Conservation (phyloP, 495 filamentous ascomycete species). For the Lepidopterella palustris region DNA sequence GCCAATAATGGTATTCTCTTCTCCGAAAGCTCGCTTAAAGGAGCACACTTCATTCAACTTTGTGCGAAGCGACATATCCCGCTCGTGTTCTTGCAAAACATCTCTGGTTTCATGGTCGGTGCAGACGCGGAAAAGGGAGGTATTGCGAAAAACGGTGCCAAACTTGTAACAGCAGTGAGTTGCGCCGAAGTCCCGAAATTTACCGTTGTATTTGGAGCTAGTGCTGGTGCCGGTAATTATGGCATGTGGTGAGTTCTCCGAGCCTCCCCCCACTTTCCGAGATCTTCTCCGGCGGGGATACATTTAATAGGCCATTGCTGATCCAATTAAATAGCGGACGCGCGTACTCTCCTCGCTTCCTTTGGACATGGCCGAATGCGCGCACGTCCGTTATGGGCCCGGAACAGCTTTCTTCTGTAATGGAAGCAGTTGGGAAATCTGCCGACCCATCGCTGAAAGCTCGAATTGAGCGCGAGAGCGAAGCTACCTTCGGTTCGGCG, state of each 20-base stretch:
- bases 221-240: constrained; percentile 71
- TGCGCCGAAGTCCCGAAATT: constrained; percentile 97
- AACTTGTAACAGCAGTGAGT: constrained; percentile 91
- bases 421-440: constrained; percentile 85
- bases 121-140: constrained; percentile 86
- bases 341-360: constrained; percentile 80
- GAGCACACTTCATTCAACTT: constrained; percentile 97
- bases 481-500: constrained; percentile 79
- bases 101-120: constrained; percentile 97
- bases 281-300: no score
- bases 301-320: no score
- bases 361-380: constrained; percentile 98
- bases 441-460: constrained; percentile 75
- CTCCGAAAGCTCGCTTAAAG: constrained; percentile 82
- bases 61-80: constrained; percentile 86
- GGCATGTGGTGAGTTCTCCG: constrained; percentile 62
- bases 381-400: constrained; percentile 93
- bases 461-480: constrained; percentile 84
- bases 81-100: constrained; percentile 92
- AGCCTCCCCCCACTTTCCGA: neutral
- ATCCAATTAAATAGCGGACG: no score
- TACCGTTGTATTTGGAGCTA: constrained; percentile 86
- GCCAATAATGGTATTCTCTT: constrained; percentile 99
- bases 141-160: constrained; percentile 96
- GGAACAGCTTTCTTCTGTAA: constrained; percentile 86